phyloP scores from a whole-genome alignment of 2,329 filamentous ascomycete species.

The Dothideomycetes sp. region DNA sequence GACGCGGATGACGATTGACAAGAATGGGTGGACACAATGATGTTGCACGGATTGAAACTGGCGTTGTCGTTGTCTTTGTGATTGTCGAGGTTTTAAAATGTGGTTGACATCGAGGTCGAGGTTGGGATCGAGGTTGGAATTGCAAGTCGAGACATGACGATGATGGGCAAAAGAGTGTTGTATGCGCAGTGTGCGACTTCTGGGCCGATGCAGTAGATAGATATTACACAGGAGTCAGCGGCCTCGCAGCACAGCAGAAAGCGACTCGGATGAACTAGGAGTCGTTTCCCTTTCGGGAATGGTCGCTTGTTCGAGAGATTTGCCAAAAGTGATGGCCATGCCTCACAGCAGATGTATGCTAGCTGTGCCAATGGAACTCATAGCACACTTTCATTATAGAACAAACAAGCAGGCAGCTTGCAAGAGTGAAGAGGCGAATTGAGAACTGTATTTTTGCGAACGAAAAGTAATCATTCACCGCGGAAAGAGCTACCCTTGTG shows the following conservation, averaged over 20 bases:
- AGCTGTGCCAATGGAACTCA: neutral
- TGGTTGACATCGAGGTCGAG: neutral
- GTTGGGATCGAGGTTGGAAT: neutral
- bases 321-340: constrained; percentile 10
- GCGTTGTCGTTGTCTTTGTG: no score
- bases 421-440: neutral
- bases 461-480: neutral
- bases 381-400: neutral
- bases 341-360: neutral
- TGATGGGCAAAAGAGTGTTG: no score
- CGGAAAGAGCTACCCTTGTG: neutral
- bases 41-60: no score
- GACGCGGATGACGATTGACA: no score
- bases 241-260: constrained; percentile 11
- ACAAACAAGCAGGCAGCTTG: neutral
- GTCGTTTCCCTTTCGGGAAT: neutral
- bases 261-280: constrained; percentile 3
- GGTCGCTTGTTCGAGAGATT: constrained; percentile 1
- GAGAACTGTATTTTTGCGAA: neutral
- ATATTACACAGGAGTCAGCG: constrained; percentile 7
- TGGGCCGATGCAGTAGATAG: neutral
- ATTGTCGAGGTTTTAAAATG: no score
- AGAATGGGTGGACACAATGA: no score
- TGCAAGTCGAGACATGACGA: no score
- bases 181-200: neutral